Evolutionary conservation across 805 yeast species (phyloP), one percentile per base, ranked within the genome.

Genomic region (Ogataea henricii): DNA sequence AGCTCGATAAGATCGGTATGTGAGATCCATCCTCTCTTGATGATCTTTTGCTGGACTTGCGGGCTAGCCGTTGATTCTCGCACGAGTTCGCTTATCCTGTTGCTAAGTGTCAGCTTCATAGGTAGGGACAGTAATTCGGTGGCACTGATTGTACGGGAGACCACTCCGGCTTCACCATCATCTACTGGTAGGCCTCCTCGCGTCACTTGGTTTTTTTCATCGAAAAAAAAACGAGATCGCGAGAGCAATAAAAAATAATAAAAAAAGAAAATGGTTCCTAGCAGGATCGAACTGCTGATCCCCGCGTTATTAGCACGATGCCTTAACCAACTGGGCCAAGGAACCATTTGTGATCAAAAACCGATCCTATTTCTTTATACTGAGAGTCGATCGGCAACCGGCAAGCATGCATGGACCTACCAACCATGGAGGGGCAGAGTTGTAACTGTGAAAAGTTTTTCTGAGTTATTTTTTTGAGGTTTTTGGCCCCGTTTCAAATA

Each of bases 211-310:
- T n/a, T 27, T 27, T 27, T 9, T 27, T 9, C 30, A 27, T 27
- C n/a, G n/a, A 27, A 27, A 6, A 6, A 9, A 8, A 8, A 8
- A 12, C 10, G 13, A 12, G 8, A 10, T 6, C 17, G 20, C 8
- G 21, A 17, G 23, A 34, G 23, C 4, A 17, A 17, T n/a, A n/a
- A 32, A 9, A 34, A 18, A 34, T 8, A 18, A n/a, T n/a, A 12
- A 22, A 12, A 26, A 40, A 56, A 65, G 60, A 42, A 58, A 69
- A 62, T 82, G 87, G 82, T 82, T 86, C 86, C 85, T 82, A 81
- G 85, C 87, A 79, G 87, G 87, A 82, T 82, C 87, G 87, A 82
- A 82, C 87, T 79, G 87, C 85, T 81, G 87, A 82, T 82, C 87
- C 64, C 63, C 69, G 71, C 70, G 71, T 67, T 67, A 67, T 67